A percentile compares a stretch with the other conserved stretches of the same genome.
Evolutionary conservation across 305 asterid species (phyloP).

Genomic region (Petunia hybrid): DNA sequence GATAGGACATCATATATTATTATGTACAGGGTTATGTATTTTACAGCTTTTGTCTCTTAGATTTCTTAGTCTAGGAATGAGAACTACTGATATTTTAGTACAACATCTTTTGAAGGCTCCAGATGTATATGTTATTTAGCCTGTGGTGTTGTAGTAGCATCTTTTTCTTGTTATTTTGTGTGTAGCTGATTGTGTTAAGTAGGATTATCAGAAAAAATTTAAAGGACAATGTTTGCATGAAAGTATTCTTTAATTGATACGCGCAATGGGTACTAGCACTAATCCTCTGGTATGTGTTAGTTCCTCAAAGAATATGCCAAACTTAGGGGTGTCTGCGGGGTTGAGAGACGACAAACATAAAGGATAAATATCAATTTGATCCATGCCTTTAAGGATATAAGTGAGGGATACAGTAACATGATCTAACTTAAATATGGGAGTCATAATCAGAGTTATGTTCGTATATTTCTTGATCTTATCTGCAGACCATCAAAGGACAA

Average conservation of each 20-base stretch:
- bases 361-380: no score
- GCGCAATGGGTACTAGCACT: no score
- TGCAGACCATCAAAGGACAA: background rate
- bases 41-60: background rate
- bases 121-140: background rate
- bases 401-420: no score
- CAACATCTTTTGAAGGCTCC: background rate
- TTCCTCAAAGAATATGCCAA: background rate
- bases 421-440: slow-evolving; percentile 14
- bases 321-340: background rate
- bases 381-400: no score
- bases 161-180: background rate
- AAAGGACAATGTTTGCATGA: no score
- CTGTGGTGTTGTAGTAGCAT: background rate
- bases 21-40: background rate
- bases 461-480: background rate
- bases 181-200: no score
- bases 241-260: no score
- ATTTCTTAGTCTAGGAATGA: slow-evolving; percentile 1
- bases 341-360: background rate
- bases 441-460: background rate
- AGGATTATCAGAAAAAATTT: no score
- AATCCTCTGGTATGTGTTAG: no score
- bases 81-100: background rate
- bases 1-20: background rate